phyloP scores from a whole-genome alignment of 495 filamentous ascomycete species.

The Talaromyces trachyspermus region DNA sequence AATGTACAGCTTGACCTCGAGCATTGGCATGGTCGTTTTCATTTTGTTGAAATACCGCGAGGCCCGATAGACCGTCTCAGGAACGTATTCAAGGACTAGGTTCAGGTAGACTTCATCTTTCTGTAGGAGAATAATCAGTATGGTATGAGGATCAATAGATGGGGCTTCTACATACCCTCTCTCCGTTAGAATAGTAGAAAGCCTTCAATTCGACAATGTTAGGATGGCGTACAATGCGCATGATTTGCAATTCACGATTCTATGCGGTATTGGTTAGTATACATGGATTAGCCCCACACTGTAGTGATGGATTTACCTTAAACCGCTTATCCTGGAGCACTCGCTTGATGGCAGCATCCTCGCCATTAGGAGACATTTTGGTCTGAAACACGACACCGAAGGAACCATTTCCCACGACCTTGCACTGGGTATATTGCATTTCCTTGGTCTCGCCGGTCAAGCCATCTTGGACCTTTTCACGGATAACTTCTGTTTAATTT shows the following conservation, averaged over 20 bases:
- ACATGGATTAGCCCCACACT: neutral
- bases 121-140: slow-evolving; percentile 33
- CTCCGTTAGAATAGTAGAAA: slow-evolving; percentile 98
- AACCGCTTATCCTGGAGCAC: slow-evolving; percentile 98
- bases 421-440: slow-evolving; percentile 97
- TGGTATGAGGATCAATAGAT: neutral
- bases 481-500: slow-evolving; percentile 87
- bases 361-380: slow-evolving; percentile 91
- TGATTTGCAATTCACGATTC: slow-evolving; percentile 99
- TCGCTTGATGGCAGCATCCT: slow-evolving; percentile 97
- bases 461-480: slow-evolving; percentile 98
- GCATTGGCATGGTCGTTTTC: slow-evolving; percentile 98
- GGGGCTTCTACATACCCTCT: slow-evolving; percentile 60
- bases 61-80: slow-evolving; percentile 97
- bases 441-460: slow-evolving; percentile 92
- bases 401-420: slow-evolving; percentile 99
- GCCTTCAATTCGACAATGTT: slow-evolving; percentile 99
- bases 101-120: slow-evolving; percentile 99
- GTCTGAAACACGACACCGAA: slow-evolving; percentile 99
- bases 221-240: slow-evolving; percentile 97
- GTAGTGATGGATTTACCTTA: slow-evolving; percentile 57
- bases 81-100: slow-evolving; percentile 94
- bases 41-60: slow-evolving; percentile 99
- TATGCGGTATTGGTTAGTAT: slow-evolving; percentile 25
- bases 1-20: slow-evolving; percentile 98